Conservation (phyloP, 352 stramenopile species). For the Pythium rishiriense region DNA sequence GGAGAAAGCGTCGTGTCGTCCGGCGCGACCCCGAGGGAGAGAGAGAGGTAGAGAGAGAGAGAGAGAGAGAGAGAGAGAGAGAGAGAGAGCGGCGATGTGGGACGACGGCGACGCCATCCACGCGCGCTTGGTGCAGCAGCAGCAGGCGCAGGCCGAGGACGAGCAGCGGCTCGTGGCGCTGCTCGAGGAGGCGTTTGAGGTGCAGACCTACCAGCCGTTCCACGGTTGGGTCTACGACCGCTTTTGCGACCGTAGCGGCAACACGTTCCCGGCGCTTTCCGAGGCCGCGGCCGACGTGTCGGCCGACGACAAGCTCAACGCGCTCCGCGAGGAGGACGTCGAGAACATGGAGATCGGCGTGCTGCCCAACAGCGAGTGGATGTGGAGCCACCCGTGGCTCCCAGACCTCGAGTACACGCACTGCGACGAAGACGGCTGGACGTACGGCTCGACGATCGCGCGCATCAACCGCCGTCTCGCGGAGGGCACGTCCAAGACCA, state of each 20-base stretch:
- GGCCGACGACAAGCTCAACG: conserved; percentile 55
- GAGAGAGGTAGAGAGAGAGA: background rate
- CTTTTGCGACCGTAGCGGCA: conserved; percentile 79
- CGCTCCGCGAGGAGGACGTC: conserved; percentile 30
- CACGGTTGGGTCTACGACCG: conserved; percentile 77
- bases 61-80: background rate
- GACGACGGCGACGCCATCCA: conserved; percentile 23
- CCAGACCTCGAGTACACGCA: conserved; percentile 75
- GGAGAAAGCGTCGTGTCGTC: too few species aligned
- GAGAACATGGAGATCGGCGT: conserved; percentile 60
- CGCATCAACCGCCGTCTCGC: conserved; percentile 82
- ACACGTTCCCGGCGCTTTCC: conserved; percentile 64
- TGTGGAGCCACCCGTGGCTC: conserved; percentile 82
- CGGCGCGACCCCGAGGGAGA: background rate
- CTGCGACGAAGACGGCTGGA: conserved; percentile 85
- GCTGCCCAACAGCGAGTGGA: conserved; percentile 66
- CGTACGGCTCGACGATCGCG: conserved; percentile 81
- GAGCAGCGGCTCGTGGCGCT: conserved; percentile 57
- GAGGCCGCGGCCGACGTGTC: conserved; percentile 40
- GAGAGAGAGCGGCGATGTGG: conserved; percentile 21
- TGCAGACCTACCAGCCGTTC: conserved; percentile 84
- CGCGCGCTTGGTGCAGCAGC: conserved; percentile 21
- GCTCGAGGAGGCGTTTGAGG: conserved; percentile 84
- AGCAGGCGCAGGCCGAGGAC: conserved; percentile 11
- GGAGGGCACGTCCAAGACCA: conserved; percentile 71